These are phyloP conservation scores for Hamigera avellanea DNA, from an alignment of 495 filamentous ascomycete genomes.

Conservation along the genomic window DNA sequence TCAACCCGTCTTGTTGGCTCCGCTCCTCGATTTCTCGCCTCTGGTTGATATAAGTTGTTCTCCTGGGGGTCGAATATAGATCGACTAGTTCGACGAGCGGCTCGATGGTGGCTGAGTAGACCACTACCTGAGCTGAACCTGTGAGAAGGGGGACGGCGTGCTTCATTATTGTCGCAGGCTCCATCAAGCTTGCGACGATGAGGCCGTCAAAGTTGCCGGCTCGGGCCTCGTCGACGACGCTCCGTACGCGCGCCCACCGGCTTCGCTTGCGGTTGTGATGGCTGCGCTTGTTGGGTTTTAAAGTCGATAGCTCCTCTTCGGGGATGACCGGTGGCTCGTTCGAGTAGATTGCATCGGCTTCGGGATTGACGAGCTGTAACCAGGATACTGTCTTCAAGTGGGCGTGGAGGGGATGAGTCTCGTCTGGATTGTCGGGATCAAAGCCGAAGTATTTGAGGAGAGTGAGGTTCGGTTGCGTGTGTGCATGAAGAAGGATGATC, in stretches of 20 bases:
- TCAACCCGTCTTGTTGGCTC: slow-evolving; percentile 13
- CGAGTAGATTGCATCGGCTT: slow-evolving; percentile 55
- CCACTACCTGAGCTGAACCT: slow-evolving; percentile 73
- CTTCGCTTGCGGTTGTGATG: slow-evolving; percentile 77
- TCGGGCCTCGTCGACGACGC: slow-evolving; percentile 60
- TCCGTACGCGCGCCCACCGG: slow-evolving; percentile 57
- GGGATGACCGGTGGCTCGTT: slow-evolving; percentile 43
- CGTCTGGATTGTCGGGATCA: slow-evolving; percentile 53
- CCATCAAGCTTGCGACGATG: slow-evolving; percentile 69
- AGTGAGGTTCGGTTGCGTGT: slow-evolving; percentile 78
- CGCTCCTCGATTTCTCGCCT: slow-evolving; percentile 24
- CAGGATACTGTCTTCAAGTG: slow-evolving; percentile 78
- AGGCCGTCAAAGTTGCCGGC: slow-evolving; percentile 74
- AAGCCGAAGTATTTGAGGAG: slow-evolving; percentile 80
- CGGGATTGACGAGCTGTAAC: slow-evolving; percentile 75
- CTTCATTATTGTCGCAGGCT: slow-evolving; percentile 61
- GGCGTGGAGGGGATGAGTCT: slow-evolving; percentile 65
- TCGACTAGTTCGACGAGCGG: slow-evolving; percentile 64
- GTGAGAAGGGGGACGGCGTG: slow-evolving; percentile 64
- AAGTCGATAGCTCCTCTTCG: slow-evolving; percentile 41
- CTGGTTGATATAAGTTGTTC: slow-evolving; percentile 54
- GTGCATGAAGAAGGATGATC: slow-evolving; percentile 77
- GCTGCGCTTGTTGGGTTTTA: slow-evolving; percentile 68
- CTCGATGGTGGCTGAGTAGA: slow-evolving; percentile 72
- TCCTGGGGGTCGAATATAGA: slow-evolving; percentile 62